Evolutionary conservation across 345 rosid genomes (phyloP), one percentile per base, ranked within the genome.

Genomic region (Bruguiera gymnorhiza): DNA sequence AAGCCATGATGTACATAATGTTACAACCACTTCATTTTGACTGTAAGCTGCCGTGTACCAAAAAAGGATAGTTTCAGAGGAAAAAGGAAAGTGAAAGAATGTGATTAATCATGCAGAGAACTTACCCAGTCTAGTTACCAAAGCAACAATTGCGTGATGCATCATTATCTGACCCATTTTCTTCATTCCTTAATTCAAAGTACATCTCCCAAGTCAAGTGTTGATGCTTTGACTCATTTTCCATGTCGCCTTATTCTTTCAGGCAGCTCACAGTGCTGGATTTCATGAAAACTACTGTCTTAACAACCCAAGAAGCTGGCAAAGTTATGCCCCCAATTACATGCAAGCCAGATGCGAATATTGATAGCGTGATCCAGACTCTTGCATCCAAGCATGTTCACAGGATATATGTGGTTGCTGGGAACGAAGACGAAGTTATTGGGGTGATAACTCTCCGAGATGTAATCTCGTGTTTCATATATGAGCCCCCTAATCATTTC

Each of bases 371-470:
- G 83, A 87, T 91, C 62, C 78, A 87, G 65, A 73, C 70, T 73
- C 89, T 94, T 34, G 90, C 97, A 75, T 82, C 87, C 19, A 84
- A 73, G 72, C 78, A 79, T 8, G 89, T 88, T 67, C 97, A 94
- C 83, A 76, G 96, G 78, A 83, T 91, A 31, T 87, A 91, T 54
- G 90, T 85, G 53, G 92, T 79, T 11, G 79, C 72, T 20, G 86
- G 68, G 6, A 69, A 75, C 31, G 87, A 72, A 59, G 80, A 83
- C 62, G 87, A 87, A 80, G 87, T 94, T 7, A 68, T 62, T 43
- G 97, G 98, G 8, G 91, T 94, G 39, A 89, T 94, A 68, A 94
- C 98, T 0, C 86, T 89, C 15, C 75, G 97, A 81, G 98, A 91
- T 74, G 97, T 91, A 60, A 93, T 91, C 67, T 85, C 98, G 72